These are phyloP conservation scores for Flaveria floridana DNA, from an alignment of 140 eudicot species.

Conservation along the genomic window DNA sequence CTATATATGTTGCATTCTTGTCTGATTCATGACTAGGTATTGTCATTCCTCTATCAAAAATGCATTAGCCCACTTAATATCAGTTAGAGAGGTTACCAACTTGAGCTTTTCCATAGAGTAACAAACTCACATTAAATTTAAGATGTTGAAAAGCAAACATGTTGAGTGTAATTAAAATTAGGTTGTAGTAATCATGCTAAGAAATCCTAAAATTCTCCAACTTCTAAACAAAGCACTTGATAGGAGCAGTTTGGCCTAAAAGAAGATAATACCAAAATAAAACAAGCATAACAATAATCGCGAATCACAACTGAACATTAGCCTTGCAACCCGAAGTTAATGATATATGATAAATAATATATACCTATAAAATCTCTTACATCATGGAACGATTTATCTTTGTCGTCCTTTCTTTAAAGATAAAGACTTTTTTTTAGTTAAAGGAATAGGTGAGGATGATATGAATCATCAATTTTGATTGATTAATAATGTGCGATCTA, in stretches of 20 bases:
- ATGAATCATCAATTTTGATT: background rate
- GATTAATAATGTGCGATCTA: background rate
- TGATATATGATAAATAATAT: background rate
- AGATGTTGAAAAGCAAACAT: background rate
- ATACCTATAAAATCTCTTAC: background rate
- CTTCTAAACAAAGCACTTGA: background rate
- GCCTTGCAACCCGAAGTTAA: background rate
- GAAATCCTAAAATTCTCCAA: background rate
- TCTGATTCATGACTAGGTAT: background rate
- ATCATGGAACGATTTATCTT: background rate
- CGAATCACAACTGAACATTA: background rate
- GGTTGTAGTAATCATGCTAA: slow-evolving; percentile 4
- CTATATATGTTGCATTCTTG: too few relatives aligned
- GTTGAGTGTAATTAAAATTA: slow-evolving; percentile 2
- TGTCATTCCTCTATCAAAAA: background rate
- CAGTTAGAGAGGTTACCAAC: background rate
- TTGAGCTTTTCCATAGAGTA: background rate
- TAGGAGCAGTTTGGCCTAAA: background rate
- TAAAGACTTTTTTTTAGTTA: too few relatives aligned
- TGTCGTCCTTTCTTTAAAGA: too few relatives aligned
- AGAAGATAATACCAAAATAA: background rate
- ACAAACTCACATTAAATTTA: background rate
- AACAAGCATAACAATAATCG: background rate
- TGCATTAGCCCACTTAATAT: background rate
- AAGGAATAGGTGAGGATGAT: background rate